Evolutionary conservation across 2,329 filamentous ascomycete species (phyloP).

Genomic region (Penicillium occitanis): DNA sequence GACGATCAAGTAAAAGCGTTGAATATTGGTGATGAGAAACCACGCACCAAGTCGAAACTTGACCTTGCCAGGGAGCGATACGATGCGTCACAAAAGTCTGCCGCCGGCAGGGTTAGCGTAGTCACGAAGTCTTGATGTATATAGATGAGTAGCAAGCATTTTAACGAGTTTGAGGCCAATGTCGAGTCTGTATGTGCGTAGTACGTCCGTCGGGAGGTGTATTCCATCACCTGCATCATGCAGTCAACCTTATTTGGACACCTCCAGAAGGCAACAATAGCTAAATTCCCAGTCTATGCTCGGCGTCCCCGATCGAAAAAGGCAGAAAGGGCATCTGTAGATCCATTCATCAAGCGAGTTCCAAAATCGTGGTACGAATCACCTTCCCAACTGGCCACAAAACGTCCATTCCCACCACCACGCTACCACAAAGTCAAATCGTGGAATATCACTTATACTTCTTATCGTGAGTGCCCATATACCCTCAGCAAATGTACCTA

Average conservation of each 20-base stretch:
- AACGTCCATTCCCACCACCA: background rate
- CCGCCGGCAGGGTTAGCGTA: conserved; percentile 8
- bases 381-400: background rate
- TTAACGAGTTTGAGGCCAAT: background rate
- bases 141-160: background rate
- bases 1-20: background rate
- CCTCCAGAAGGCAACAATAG: background rate
- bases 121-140: conserved; percentile 10
- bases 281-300: background rate
- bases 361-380: background rate
- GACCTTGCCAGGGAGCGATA: conserved; percentile 60
- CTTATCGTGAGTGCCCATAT: background rate
- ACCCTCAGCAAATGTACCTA: background rate
- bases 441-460: background rate
- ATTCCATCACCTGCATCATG: background rate
- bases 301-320: background rate
- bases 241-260: background rate
- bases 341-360: background rate
- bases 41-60: conserved; percentile 51
- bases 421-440: background rate
- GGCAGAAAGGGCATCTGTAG: background rate
- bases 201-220: background rate
- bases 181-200: background rate
- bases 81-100: conserved; percentile 37
- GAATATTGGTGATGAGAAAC: conserved; percentile 22